Percentiles rank a stretch among this genome's conserved stretches.
Evolutionary conservation across 1,284 basidiomycete genomes (phyloP).

Genomic region (Apiotrichum gracile): DNA sequence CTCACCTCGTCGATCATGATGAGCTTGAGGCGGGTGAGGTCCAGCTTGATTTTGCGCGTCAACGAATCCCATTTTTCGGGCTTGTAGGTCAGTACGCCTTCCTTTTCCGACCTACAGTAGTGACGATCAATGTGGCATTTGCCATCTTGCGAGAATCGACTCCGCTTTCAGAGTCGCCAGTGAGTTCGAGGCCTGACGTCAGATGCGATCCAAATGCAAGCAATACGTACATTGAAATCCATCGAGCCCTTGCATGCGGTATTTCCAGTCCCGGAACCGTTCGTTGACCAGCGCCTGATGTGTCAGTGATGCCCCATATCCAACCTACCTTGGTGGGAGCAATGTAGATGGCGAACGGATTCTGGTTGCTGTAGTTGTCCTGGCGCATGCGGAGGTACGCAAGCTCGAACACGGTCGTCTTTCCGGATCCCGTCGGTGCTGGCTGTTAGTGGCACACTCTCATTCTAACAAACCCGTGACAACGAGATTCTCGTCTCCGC

Average conservation of each 20-base stretch:
- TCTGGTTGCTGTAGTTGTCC: constrained; percentile 50
- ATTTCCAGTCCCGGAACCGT: constrained; percentile 73
- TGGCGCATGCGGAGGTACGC: constrained; percentile 73
- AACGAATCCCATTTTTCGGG: constrained; percentile 94
- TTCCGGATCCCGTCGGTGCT: constrained; percentile 90
- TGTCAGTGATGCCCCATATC: background rate
- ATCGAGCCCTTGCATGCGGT: constrained; percentile 58
- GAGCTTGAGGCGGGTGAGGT: constrained; percentile 44
- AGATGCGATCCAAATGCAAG: background rate
- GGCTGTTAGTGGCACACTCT: constrained; percentile 7
- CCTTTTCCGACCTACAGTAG: constrained; percentile 55
- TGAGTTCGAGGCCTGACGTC: constrained; percentile 71
- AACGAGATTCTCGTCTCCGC: constrained; percentile 68
- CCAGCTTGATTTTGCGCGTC: constrained; percentile 58
- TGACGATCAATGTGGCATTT: constrained; percentile 72
- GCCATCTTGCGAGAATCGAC: constrained; percentile 60
- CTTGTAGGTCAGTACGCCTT: constrained; percentile 44
- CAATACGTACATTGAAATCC: constrained; percentile 63
- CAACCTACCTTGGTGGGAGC: constrained; percentile 79
- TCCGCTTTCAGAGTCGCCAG: constrained; percentile 73
- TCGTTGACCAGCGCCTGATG: constrained; percentile 79
- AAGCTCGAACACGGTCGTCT: constrained; percentile 89
- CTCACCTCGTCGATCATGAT: constrained; percentile 86
- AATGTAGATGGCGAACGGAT: constrained; percentile 69
- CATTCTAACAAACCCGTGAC: constrained; percentile 59